Conservation (phyloP, 257 asterid genomes). For the Cynanchum wilfordii region DNA sequence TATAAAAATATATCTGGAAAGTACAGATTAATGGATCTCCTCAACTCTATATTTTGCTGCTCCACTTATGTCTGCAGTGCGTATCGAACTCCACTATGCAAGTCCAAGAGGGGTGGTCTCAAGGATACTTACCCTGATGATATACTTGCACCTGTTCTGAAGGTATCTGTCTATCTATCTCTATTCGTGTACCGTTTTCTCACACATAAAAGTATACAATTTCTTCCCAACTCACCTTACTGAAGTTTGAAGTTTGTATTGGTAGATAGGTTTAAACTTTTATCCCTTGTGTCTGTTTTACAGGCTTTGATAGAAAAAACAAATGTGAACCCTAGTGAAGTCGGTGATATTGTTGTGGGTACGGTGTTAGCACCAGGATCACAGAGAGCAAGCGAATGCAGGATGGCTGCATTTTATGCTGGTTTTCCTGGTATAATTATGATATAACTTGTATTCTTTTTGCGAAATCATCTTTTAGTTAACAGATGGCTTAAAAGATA, state of each 20-base stretch:
- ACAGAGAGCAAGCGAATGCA: slow-evolving; percentile 96
- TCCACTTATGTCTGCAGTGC: slow-evolving; percentile 52
- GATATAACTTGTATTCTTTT: not conserved
- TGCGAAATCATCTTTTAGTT: not conserved
- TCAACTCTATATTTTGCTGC: not conserved
- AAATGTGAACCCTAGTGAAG: slow-evolving; percentile 76
- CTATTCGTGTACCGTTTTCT: not conserved
- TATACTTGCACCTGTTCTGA: slow-evolving; percentile 83
- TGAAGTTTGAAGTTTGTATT: slow-evolving; percentile 10
- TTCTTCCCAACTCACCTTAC: slow-evolving; percentile 16
- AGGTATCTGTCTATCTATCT: slow-evolving; percentile 35
- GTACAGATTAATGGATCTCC: not conserved
- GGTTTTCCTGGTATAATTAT: slow-evolving; percentile 83
- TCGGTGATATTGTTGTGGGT: slow-evolving; percentile 97
- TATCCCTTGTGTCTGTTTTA: not conserved
- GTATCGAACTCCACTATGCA: slow-evolving; percentile 82
- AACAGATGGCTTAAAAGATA: slow-evolving; percentile 5
- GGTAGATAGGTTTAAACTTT: not conserved
- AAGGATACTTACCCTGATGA: slow-evolving; percentile 97
- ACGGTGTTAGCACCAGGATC: slow-evolving; percentile 95
- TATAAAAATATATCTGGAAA: not conserved
- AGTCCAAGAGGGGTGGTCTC: slow-evolving; percentile 94
- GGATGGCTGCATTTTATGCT: slow-evolving; percentile 99
- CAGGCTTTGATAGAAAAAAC: slow-evolving; percentile 84
- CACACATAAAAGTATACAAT: not conserved